Evolutionary conservation across 257 asterid species (phyloP).

Genomic region (Solanum lignicaule): DNA sequence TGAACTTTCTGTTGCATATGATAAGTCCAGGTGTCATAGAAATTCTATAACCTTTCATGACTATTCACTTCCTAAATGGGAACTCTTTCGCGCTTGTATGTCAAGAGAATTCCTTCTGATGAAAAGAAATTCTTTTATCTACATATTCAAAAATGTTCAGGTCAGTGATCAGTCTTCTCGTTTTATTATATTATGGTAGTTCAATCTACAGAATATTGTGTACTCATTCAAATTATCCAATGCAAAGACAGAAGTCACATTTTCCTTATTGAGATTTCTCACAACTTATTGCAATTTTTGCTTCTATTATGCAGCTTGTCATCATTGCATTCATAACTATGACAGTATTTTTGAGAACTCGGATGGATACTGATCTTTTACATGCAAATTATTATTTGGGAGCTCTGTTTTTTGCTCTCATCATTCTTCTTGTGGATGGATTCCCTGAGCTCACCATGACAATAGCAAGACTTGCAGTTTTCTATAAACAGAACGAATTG

Average conservation of each 20-base stretch:
- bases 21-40: slow-evolving; percentile 31
- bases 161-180: slow-evolving; percentile 8
- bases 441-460: slow-evolving; percentile 45
- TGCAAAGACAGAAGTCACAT: neutral
- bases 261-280: neutral
- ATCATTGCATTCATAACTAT: slow-evolving; percentile 29
- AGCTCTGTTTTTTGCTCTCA: slow-evolving; percentile 33
- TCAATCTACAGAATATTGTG: neutral
- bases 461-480: slow-evolving; percentile 32
- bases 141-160: slow-evolving; percentile 40
- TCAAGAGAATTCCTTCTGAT: slow-evolving; percentile 43
- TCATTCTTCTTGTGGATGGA: slow-evolving; percentile 42
- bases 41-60: slow-evolving; percentile 21
- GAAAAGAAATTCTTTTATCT: slow-evolving; percentile 38
- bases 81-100: slow-evolving; percentile 34
- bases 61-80: slow-evolving; percentile 42
- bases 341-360: slow-evolving; percentile 50
- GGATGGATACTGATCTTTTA: slow-evolving; percentile 28
- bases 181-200: neutral
- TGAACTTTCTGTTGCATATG: slow-evolving; percentile 24
- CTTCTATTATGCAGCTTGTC: slow-evolving; percentile 28
- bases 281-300: neutral
- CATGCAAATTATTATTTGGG: slow-evolving; percentile 45
- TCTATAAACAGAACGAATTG: slow-evolving; percentile 44
- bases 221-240: neutral